Base-by-base conservation (phyloP, 2,329 filamentous ascomycete species). In the Beauveria pseudobassiana region DNA sequence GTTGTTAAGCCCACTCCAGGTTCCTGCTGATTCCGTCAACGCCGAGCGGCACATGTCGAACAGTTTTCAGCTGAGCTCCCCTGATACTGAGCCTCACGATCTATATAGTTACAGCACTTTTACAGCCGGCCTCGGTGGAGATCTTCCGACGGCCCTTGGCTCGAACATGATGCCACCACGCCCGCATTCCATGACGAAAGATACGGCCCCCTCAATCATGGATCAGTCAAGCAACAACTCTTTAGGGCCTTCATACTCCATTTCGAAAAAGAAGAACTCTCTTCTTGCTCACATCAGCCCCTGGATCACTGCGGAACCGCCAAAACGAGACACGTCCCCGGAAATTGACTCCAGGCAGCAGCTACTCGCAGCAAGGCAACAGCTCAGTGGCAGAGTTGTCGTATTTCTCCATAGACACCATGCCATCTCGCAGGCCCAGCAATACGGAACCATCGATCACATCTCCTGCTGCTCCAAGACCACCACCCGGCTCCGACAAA, bases 41-140 rank as follows among this genome's bases (percentile, higher is more conserved):
- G 69, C 75, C 8, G 74, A 76, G 64, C 64, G 74, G 40, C 75
- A 77, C 63, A 60, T 74, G 10, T 69, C 72, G 7, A 70, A 68
- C 2, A 69, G 72, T 46, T 76, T 76, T 60, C 72, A 73, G 57
- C 61, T 75, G 20, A 50, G 54, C 8, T 68, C 72, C 8, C 71
- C 72, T 14, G 59, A 54, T 16, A 54, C 24, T 7, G 52, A 57
- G 22, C 54, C 49, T 22, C 51, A 51, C 14, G 52, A 56, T 9
- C 14, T 30, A 4, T 53, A 46, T 10, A 40, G 40, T 28, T 60
- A 60, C 18, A 60, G 58, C 28, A 60, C 18, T 5, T 60, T 52
- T 48, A 54, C 58, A 20, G 16, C 58, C 9, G 50, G 49, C 5
- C 42, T 60, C 1, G 48, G 40, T 20, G 42, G 28, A 46, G 20